phyloP scores from a whole-genome alignment of 2,329 filamentous ascomycete species.

The Epichloe brachyelytri region DNA sequence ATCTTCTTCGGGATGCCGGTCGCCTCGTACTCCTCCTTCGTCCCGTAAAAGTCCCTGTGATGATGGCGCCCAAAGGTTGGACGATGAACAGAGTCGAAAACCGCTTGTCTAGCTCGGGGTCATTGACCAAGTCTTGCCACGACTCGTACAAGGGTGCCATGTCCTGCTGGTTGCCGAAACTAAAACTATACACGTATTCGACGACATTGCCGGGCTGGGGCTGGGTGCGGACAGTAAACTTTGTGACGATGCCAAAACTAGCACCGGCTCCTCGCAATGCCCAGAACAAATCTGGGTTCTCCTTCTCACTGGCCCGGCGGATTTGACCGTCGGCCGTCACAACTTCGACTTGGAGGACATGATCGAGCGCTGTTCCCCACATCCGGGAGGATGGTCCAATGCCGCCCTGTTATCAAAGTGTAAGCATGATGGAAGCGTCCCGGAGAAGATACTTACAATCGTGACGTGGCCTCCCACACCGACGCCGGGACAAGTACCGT shows the following conservation, averaged over 20 bases:
- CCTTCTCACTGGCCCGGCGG: conserved; percentile 29
- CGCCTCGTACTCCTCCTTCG: conserved; percentile 38
- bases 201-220: conserved; percentile 41
- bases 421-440: not conserved
- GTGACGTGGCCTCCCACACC: conserved; percentile 45
- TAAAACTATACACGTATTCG: conserved; percentile 44
- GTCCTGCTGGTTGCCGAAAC: conserved; percentile 32
- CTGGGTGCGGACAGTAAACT: conserved; percentile 43
- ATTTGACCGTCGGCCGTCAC: conserved; percentile 44
- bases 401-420: conserved; percentile 30
- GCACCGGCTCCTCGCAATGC: conserved; percentile 43
- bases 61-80: conserved; percentile 38
- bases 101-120: conserved; percentile 42
- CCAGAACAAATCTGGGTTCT: conserved; percentile 43
- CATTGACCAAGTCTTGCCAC: conserved; percentile 45
- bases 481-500: conserved; percentile 46
- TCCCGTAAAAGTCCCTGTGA: conserved; percentile 50
- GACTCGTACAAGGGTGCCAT: conserved; percentile 37
- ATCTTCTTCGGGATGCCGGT: conserved; percentile 36
- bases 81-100: conserved; percentile 45
- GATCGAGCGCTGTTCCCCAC: conserved; percentile 45
- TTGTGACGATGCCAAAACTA: conserved; percentile 43
- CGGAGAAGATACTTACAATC: conserved; percentile 26
- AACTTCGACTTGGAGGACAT: conserved; percentile 40
- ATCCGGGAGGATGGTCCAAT: conserved; percentile 45